Percentiles rank a stretch among this genome's conserved stretches.
These are phyloP conservation scores for Purpureocillium lavendulum DNA, from an alignment of 2,329 filamentous ascomycete species.

Conservation along the genomic window DNA sequence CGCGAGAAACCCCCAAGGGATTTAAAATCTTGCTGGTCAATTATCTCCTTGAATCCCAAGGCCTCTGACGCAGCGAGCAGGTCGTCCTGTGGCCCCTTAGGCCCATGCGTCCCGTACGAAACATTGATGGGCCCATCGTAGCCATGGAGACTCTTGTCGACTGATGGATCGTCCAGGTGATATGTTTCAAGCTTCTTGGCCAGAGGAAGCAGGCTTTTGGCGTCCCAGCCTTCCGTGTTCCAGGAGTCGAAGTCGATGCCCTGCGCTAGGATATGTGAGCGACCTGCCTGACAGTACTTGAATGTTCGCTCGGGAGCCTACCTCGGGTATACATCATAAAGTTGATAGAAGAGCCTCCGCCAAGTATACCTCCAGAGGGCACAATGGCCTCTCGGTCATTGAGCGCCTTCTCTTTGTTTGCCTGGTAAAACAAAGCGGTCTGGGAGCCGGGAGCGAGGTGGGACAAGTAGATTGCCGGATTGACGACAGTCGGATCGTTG, in stretches of 20 bases:
- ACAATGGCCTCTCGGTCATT: constrained; percentile 14
- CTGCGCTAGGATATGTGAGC: constrained; percentile 14
- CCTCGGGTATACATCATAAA: constrained; percentile 21
- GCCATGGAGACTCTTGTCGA: constrained; percentile 37
- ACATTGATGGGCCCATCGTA: constrained; percentile 46
- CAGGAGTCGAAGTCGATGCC: constrained; percentile 23
- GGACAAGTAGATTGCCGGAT: constrained; percentile 12
- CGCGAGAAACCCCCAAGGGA: constrained; percentile 21
- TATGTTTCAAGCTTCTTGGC: constrained; percentile 46
- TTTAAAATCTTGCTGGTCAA: constrained; percentile 44
- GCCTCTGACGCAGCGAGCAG: constrained; percentile 42
- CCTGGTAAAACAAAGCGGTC: constrained; percentile 14
- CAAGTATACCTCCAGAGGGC: constrained; percentile 16
- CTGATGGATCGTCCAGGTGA: constrained; percentile 24
- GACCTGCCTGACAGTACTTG: too few relatives aligned
- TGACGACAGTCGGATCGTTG: constrained; percentile 14
- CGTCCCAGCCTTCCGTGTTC: constrained; percentile 23
- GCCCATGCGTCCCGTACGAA: constrained; percentile 38
- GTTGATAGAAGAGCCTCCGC: constrained; percentile 24
- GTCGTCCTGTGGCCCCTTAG: constrained; percentile 30
- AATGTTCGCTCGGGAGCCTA: too few relatives aligned
- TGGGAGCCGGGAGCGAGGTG: constrained; percentile 13
- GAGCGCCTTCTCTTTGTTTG: constrained; percentile 13
- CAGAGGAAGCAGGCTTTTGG: constrained; percentile 21
- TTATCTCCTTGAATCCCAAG: constrained; percentile 32